Base-by-base conservation (phyloP, 129 eudicot genomes). In the Silybum marianum region DNA sequence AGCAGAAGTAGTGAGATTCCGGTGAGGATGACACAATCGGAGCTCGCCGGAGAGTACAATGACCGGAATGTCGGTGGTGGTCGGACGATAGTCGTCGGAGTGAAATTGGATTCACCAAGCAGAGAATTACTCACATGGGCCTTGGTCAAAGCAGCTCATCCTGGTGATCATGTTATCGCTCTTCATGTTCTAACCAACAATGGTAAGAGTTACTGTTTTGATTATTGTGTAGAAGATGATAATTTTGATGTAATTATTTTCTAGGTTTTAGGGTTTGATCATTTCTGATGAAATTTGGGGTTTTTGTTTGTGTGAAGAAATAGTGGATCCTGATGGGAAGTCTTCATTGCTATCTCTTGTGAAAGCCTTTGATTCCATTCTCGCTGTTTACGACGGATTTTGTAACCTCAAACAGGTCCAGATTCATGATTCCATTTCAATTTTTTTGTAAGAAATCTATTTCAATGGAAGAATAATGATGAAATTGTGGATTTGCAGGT, bases 321-420 rank as follows among this genome's bases (percentile, higher is more conserved):
- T 79, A 46, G 87, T 87, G 88, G 92, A 90, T 87, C 89, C 81
- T 74, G 89, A 88, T 85, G 98, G 94, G 69, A 89, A 93, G 71
- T 89, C 97, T 13, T 87, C 95, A 23, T 88, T 93, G 72, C 79
- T 95, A 1, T 88, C 95, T 23, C 88, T 95, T 77, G 99, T 95
- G 78, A 91, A 91, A 77, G 88, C 90, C 1, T 95, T 95, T 81
- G 99, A 95, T 48, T 88, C 99, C 30, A 85, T 95, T 81, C 92
- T 95, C 58, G 94, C 92, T 54, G 99, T 91, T 38, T 95, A 95
- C 79, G 99, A 95, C 87, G 99, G 99, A 44, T 95, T 95, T 83
- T 95, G 99, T 83, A 95, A 95, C 78, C 89, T 95, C 66, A 95
- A 90, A 71, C 97, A 95, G 97, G 99, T 95, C 11, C 11, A 71